phyloP scores from a whole-genome alignment of 345 rosid genomes.

The Populus davidiana region DNA sequence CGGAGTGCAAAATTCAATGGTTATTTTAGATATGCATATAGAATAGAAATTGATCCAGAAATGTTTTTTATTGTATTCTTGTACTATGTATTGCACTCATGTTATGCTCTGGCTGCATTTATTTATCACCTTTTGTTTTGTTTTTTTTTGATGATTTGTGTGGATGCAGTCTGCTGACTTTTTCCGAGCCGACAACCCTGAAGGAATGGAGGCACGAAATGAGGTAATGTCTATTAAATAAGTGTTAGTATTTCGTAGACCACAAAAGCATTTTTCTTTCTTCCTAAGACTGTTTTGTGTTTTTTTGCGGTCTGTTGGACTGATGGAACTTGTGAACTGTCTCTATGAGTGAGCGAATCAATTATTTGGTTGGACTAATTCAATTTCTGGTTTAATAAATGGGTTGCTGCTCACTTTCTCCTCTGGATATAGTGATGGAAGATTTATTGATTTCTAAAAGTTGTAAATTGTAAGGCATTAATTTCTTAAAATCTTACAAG shows the following conservation, averaged over 20 bases:
- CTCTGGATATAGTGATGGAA: not conserved
- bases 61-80: not conserved
- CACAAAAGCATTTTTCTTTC: not conserved
- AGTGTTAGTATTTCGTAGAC: not conserved
- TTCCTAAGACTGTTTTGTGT: not conserved
- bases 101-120: not conserved
- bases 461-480: not conserved
- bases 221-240: constrained; percentile 57
- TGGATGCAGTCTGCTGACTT: constrained; percentile 88
- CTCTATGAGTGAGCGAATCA: not conserved
- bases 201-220: constrained; percentile 96
- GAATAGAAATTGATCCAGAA: not conserved
- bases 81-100: not conserved
- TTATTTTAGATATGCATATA: not conserved
- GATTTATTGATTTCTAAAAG: not conserved
- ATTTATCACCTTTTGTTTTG: not conserved
- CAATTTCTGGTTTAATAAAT: not conserved
- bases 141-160: constrained; percentile 8
- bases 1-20: not conserved
- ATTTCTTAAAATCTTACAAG: not conserved
- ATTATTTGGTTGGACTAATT: constrained; percentile 4
- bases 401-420: not conserved
- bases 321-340: not conserved
- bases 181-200: constrained; percentile 94
- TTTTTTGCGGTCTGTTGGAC: not conserved